Evolutionary conservation across 257 asterid species (phyloP), one percentile per base, ranked within the genome.

Genomic region (Pogostemon cablin): DNA sequence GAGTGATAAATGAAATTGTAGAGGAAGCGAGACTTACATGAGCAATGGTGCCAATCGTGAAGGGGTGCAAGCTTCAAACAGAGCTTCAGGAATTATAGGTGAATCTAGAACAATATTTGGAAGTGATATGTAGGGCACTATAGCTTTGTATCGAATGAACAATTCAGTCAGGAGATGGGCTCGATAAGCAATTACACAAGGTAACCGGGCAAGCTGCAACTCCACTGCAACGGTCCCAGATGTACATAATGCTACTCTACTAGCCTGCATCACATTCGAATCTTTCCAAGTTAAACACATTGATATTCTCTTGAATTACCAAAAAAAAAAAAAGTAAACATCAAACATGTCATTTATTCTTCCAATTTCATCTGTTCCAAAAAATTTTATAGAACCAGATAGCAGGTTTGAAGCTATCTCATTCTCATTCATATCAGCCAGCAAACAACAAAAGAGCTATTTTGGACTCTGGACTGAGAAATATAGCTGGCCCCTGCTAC

Each of bases 201-300:
- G 98, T 77, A 93, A 80, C 60, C 96, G 85, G 7, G 99, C 96
- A 68, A 95, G 95, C 88, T 86, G 99, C 83, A 91, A 68, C 72
- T 93, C 99, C 81, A 91, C 84, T 1, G 93, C 95, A 12, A 86
- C 96, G 9, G 98, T 93, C 73, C 99, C 99, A 39, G 99, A 93
- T 74, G 99, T 85, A 78, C 99, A 91, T 66, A 93, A 65, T 48
- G 97, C 97, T 40, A 88, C 83, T 56, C 71, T 73, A 85, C 98
- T 90, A 60, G 96, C 96, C 98, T 93, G 93, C 75, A 73, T 64
- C 78, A 66, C 61, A 61, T 69, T 20, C 42, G 53, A 72, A 61
- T 11, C 25, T 20, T 54, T 8, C 11, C 15, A 40, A 67, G 41
- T 57, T 48, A 62, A 46, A 32, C 49, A 37, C 62, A 25, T 34